phyloP scores from a whole-genome alignment of 495 filamentous ascomycete genomes.

The Chaetomium fimeti region DNA sequence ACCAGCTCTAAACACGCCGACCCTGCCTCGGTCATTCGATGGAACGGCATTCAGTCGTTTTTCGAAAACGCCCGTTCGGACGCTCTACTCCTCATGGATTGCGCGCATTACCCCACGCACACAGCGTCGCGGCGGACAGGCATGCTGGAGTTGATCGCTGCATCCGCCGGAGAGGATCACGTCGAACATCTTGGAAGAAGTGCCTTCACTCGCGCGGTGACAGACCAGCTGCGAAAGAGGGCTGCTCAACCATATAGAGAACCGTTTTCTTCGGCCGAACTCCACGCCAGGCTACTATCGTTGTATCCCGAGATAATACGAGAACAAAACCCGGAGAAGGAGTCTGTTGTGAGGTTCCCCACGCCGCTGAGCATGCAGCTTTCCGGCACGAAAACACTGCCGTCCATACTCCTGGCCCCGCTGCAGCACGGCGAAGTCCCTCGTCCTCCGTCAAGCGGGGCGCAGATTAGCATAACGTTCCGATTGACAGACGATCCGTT shows the following conservation, averaged over 20 bases:
- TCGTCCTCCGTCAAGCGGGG: constrained; percentile 25
- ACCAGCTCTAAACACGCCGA: constrained; percentile 44
- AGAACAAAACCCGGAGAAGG: constrained; percentile 43
- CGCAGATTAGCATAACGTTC: constrained; percentile 46
- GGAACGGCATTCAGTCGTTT: constrained; percentile 49
- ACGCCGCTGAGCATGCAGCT: constrained; percentile 49
- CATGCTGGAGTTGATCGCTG: constrained; percentile 50
- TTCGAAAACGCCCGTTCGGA: constrained; percentile 48
- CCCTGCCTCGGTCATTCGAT: constrained; percentile 43
- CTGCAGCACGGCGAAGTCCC: constrained; percentile 30
- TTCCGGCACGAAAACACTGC: constrained; percentile 44
- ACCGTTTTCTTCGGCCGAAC: constrained; percentile 46
- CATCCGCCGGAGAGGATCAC: constrained; percentile 49
- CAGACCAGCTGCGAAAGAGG: constrained; percentile 43
- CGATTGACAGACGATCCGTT: constrained; percentile 42
- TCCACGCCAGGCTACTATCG: constrained; percentile 47
- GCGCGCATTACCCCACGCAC: constrained; percentile 48
- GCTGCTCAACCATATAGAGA: constrained; percentile 40
- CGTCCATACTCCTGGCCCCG: constrained; percentile 48
- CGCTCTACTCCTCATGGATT: constrained; percentile 52
- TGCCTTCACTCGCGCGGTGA: constrained; percentile 46
- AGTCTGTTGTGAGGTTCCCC: constrained; percentile 42
- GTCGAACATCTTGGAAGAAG: constrained; percentile 40
- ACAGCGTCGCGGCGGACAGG: constrained; percentile 43
- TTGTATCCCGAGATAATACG: constrained; percentile 45